A percentile compares a stretch with the other conserved stretches of the same genome.
phyloP scores from a whole-genome alignment of 2,329 filamentous ascomycete species.

The Canariomyces notabilis region DNA sequence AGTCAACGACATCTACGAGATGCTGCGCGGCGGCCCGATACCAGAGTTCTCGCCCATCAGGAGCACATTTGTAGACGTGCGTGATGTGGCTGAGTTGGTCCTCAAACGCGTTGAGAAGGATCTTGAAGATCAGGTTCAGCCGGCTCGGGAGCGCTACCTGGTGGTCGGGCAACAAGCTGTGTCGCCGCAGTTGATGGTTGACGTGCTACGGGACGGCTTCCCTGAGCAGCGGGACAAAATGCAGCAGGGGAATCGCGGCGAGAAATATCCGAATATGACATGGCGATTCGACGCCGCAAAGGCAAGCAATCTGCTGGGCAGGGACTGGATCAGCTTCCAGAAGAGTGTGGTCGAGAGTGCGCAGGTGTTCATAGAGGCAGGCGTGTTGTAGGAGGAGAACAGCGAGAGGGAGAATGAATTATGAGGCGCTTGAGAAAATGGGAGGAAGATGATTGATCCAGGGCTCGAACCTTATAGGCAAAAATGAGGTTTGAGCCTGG shows the following conservation, averaged over 20 bases:
- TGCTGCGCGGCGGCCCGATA: constrained; percentile 15
- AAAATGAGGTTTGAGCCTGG: no score
- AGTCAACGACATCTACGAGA: constrained; percentile 16
- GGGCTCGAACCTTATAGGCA: no score
- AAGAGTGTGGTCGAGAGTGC: constrained; percentile 17
- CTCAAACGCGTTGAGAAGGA: constrained; percentile 4
- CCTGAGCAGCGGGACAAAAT: constrained; percentile 4
- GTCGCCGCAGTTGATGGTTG: constrained; percentile 12
- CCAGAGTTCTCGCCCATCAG: constrained; percentile 14
- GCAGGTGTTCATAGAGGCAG: constrained; percentile 5
- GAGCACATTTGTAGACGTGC: constrained; percentile 19
- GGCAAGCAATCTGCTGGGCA: constrained; percentile 12
- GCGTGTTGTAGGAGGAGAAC: not conserved
- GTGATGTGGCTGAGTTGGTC: constrained; percentile 18
- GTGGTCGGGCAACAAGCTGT: constrained; percentile 9
- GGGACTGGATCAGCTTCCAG: constrained; percentile 14
- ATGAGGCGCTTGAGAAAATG: not conserved
- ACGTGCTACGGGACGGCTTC: constrained; percentile 6
- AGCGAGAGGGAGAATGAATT: no score
- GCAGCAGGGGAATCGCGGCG: constrained; percentile 2
- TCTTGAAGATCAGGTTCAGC: not conserved
- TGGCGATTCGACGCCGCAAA: constrained; percentile 13
- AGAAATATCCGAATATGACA: constrained; percentile 6
- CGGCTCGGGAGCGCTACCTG: constrained; percentile 7
- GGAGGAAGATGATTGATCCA: not conserved